Evolutionary conservation across 2,329 filamentous ascomycete species (phyloP), one percentile per base, ranked within the genome.

Genomic region (Stagonosporopsis cucurbitacearum): DNA sequence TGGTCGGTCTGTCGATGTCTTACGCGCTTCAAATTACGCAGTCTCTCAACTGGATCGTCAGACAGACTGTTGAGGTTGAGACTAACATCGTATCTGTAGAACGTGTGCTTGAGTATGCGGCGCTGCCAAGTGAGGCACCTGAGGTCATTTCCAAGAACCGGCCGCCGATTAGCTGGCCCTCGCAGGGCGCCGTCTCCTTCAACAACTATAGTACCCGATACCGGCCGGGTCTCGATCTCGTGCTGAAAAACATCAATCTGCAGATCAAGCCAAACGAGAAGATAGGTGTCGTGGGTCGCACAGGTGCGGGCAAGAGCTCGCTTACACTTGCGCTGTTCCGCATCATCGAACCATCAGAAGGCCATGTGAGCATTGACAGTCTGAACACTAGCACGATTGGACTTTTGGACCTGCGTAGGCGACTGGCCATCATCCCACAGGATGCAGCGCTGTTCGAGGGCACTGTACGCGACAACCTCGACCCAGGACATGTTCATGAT

Each of bases 21-120:
- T 97, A 98, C 78, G 95, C 93, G 35, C 84, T 99, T 61, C 92
- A 97, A 79, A 98, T 99, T 71, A 99, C 95, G 1, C 91, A 94
- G 65, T 96, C 93, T 32, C 84, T 99, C 69, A 99, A 98, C 81
- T 99, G 95, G 95, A 97, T 99, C 70, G 95, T 99, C 47, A 88
- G 96, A 56, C 95, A 99, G 78, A 97, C 93, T 0, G 95, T 99
- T 30, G 96, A 99, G 77, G 95, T 99, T n/a, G 96, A 99, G 82
- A 98, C 94, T n/a, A 99, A 99, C 77, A 99, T 99, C 70, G 94
- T 99, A 41, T 96, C 94, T 9, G 95, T 99, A 33, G 95, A 99
- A 82, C 90, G 95, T 71, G 93, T 99, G 43, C 87, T 99, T 45
- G 96, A 99, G 77, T 99, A 99, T 78, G 91, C 94, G 54, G 84